Evolutionary conservation across 176 grass and related monocot genomes (phyloP).

Genomic region (Bromus sterilis): DNA sequence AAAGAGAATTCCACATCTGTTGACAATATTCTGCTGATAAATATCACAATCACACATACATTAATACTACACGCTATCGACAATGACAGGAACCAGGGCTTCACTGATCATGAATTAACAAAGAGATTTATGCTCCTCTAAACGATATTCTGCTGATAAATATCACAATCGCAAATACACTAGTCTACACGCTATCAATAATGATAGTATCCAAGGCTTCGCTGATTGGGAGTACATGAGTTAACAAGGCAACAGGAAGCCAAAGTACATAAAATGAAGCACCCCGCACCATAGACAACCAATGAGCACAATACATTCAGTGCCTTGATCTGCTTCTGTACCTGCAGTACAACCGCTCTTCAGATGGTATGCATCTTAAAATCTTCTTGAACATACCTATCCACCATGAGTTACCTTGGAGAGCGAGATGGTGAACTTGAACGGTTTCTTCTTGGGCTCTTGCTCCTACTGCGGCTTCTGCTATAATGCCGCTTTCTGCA

Average conservation of each 20-base stretch:
- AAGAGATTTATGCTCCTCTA: background rate
- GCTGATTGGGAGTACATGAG: background rate
- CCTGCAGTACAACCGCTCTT: slow-evolving; percentile 29
- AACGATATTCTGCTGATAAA: slow-evolving; percentile 9
- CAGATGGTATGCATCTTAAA: background rate
- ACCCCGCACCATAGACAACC: background rate
- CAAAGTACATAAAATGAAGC: background rate
- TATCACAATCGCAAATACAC: background rate
- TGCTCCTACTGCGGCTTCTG: slow-evolving; percentile 74
- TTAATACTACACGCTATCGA: background rate
- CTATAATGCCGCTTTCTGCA: slow-evolving; percentile 60
- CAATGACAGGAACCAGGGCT: background rate
- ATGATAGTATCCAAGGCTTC: background rate
- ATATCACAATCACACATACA: background rate
- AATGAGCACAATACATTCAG: slow-evolving; percentile 26
- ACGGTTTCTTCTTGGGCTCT: slow-evolving; percentile 52
- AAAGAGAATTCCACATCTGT: background rate
- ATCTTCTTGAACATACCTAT: background rate
- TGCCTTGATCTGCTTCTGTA: slow-evolving; percentile 72
- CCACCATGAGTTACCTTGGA: slow-evolving; percentile 41
- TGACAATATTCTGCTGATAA: background rate
- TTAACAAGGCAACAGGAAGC: background rate
- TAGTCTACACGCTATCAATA: background rate
- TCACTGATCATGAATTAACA: background rate
- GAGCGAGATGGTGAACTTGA: slow-evolving; percentile 66